Conservation (phyloP, 1,139 yeast species). For the Nadsonia starkeyi-henricii region DNA sequence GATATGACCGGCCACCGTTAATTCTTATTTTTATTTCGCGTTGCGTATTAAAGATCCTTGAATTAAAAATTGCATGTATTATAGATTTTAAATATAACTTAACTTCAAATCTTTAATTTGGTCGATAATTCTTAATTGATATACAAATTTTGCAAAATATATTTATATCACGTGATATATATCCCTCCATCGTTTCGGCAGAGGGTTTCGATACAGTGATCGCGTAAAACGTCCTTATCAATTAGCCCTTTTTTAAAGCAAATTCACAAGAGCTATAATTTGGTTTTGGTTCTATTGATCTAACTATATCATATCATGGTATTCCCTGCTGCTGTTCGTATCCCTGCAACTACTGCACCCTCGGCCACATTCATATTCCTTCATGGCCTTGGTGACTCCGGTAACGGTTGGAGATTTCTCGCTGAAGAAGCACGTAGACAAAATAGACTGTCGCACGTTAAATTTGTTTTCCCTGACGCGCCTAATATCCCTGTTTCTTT, state of each 20-base stretch:
- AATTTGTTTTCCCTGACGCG: slow-evolving; percentile 81
- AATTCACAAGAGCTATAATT: too few relatives aligned
- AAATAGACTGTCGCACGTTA: slow-evolving; percentile 38
- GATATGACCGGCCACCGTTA: not conserved
- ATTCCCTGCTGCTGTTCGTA: slow-evolving; percentile 6
- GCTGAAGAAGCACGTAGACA: slow-evolving; percentile 26
- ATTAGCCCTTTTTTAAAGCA: too few relatives aligned
- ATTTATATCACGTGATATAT: too few relatives aligned
- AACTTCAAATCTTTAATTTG: not conserved
- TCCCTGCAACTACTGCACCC: slow-evolving; percentile 24
- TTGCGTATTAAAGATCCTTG: not conserved
- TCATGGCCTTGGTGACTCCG: slow-evolving; percentile 89
- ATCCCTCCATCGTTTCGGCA: too few relatives aligned
- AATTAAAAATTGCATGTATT: not conserved
- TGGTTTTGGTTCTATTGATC: not conserved
- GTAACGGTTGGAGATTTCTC: slow-evolving; percentile 79
- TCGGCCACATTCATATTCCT: slow-evolving; percentile 63
- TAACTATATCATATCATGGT: not conserved
- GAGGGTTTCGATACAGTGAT: too few relatives aligned
- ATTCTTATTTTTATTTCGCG: not conserved
- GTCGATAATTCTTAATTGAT: too few relatives aligned
- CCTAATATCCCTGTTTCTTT: slow-evolving; percentile 56
- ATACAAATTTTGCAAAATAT: too few relatives aligned
- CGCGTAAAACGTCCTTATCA: too few relatives aligned
- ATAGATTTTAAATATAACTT: not conserved